phyloP scores from a whole-genome alignment of 1,284 basidiomycete genomes.

The Tetrapyrgos nigripes region DNA sequence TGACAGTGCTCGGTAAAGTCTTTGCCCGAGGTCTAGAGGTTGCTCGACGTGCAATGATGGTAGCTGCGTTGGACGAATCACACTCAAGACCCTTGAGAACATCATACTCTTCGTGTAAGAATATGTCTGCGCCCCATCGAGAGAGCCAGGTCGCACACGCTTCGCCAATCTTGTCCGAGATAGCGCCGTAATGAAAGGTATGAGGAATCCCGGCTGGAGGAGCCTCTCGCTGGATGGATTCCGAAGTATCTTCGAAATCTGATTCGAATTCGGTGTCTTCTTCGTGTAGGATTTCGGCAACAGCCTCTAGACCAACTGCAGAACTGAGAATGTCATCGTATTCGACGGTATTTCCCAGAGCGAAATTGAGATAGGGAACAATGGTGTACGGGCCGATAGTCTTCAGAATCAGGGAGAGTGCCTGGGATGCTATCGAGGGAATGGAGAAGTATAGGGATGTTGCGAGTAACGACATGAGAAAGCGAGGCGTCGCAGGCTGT shows the following conservation, averaged over 20 bases:
- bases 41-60: not conserved
- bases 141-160: slow-evolving; percentile 89
- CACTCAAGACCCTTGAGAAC: slow-evolving; percentile 15
- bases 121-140: slow-evolving; percentile 85
- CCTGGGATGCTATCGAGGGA: slow-evolving; percentile 77
- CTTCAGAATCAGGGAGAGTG: slow-evolving; percentile 72
- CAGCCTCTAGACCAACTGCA: slow-evolving; percentile 72
- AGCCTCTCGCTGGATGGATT: not conserved
- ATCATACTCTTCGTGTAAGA: slow-evolving; percentile 64
- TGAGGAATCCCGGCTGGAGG: slow-evolving; percentile 13
- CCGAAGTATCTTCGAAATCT: slow-evolving; percentile 20
- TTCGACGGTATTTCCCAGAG: slow-evolving; percentile 77
- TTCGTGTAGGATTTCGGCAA: slow-evolving; percentile 61
- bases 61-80: slow-evolving; percentile 19
- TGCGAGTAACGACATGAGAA: slow-evolving; percentile 87
- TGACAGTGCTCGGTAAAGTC: not conserved
- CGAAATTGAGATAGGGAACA: slow-evolving; percentile 82
- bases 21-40: not conserved
- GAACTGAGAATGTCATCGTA: slow-evolving; percentile 46
- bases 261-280: slow-evolving; percentile 33
- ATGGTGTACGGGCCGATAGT: slow-evolving; percentile 86
- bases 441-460: slow-evolving; percentile 89
- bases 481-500: slow-evolving; percentile 81
- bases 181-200: slow-evolving; percentile 77
- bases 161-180: slow-evolving; percentile 92